These are phyloP conservation scores for Nothophaeocryptopus gaeumannii DNA, from an alignment of 2,329 filamentous ascomycete genomes.

Conservation along the genomic window DNA sequence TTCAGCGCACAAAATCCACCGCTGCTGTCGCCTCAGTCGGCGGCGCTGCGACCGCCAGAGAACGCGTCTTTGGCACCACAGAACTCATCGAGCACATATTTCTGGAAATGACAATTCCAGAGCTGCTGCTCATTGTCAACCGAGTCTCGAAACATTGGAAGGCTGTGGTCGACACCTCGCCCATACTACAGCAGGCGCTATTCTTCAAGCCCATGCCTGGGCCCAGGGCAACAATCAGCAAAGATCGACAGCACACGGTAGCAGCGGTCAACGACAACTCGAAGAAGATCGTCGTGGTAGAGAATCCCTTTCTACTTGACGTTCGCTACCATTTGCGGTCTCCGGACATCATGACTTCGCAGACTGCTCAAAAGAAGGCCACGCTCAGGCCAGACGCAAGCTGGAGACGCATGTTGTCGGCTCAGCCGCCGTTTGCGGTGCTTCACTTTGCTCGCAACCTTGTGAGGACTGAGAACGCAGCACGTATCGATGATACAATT, in stretches of 20 bases:
- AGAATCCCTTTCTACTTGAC: not conserved
- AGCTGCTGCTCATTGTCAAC: constrained; percentile 9
- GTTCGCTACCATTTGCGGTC: no score
- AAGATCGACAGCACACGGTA: not conserved
- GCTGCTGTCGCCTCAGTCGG: no score
- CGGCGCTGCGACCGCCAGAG: not conserved
- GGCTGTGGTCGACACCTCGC: constrained; percentile 2
- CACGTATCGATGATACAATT: no score
- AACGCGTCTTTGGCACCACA: constrained; percentile 4
- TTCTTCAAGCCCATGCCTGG: constrained; percentile 9
- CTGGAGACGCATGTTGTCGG: constrained; percentile 9
- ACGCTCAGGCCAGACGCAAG: constrained; percentile 1
- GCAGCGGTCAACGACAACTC: not conserved
- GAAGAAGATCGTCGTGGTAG: not conserved
- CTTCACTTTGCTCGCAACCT: no score
- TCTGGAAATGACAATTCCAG: constrained; percentile 8
- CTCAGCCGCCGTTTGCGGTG: not conserved
- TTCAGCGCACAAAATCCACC: no score
- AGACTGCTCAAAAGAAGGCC: not conserved
- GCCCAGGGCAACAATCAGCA: not conserved
- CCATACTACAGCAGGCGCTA: constrained; percentile 12
- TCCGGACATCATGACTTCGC: no score
- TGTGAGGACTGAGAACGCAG: no score
- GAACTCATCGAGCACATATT: constrained; percentile 13
- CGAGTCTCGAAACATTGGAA: constrained; percentile 8